A percentile compares a stretch with the other conserved stretches of the same genome.
These are phyloP conservation scores for Colletotrichum coccodes DNA, from an alignment of 2,329 filamentous ascomycete genomes.

Conservation along the genomic window DNA sequence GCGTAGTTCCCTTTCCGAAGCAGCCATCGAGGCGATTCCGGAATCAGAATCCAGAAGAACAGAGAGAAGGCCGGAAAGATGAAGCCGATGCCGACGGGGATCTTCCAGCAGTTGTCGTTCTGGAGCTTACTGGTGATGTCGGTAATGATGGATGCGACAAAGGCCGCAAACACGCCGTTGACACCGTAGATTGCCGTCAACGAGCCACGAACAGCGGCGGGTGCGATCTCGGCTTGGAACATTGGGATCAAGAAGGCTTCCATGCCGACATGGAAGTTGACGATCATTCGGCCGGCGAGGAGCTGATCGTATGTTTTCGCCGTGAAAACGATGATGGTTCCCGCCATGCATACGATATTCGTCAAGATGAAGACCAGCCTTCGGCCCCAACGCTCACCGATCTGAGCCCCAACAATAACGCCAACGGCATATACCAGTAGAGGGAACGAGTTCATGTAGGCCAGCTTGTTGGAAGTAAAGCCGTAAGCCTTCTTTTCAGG, in stretches of 20 bases:
- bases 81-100: constrained; percentile 34
- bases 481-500: constrained; percentile 22
- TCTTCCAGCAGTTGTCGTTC: constrained; percentile 34
- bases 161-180: constrained; percentile 35
- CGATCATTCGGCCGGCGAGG: constrained; percentile 34
- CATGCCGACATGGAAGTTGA: constrained; percentile 35
- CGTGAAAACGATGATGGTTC: constrained; percentile 29
- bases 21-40: constrained; percentile 43
- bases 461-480: constrained; percentile 33
- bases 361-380: constrained; percentile 32
- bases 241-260: constrained; percentile 35
- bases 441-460: constrained; percentile 37
- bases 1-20: constrained; percentile 34
- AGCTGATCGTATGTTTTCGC: constrained; percentile 28
- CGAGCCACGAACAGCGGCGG: constrained; percentile 33
- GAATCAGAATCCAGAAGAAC: constrained; percentile 33
- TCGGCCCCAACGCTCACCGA: constrained; percentile 35
- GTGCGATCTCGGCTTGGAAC: constrained; percentile 37
- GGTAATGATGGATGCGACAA: constrained; percentile 35
- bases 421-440: constrained; percentile 34
- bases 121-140: constrained; percentile 35
- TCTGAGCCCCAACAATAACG: constrained; percentile 29
- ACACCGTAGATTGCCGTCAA: constrained; percentile 35
- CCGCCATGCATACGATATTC: constrained; percentile 33
- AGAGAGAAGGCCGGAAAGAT: constrained; percentile 31